These are phyloP conservation scores for Martensiomyces pterosporus DNA, from an alignment of 192 early-diverging fungal species.

Conservation along the genomic window DNA sequence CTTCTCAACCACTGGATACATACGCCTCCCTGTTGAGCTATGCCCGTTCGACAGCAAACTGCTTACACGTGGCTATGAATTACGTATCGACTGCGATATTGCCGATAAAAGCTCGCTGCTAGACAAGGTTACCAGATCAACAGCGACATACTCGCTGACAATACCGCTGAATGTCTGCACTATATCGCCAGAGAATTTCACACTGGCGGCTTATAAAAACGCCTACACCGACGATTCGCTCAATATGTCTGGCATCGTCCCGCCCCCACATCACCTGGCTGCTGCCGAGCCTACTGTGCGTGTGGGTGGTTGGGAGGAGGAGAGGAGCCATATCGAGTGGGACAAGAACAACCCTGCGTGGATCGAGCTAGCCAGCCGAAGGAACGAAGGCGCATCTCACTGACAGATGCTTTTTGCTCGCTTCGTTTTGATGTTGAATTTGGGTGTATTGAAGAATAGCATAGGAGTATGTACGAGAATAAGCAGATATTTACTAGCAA, in stretches of 20 bases:
- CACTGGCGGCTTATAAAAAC: conserved; percentile 12
- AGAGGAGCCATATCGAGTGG: conserved; percentile 24
- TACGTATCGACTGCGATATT: conserved; percentile 38
- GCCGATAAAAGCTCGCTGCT: conserved; percentile 17
- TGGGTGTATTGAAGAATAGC: too few species aligned
- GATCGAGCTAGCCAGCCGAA: conserved; percentile 16
- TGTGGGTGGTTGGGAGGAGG: conserved; percentile 33
- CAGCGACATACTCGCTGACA: conserved; percentile 9
- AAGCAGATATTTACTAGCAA: too few species aligned
- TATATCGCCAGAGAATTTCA: conserved; percentile 20
- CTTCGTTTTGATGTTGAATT: too few species aligned
- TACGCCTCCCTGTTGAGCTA: conserved; percentile 31
- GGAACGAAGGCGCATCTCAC: too few species aligned
- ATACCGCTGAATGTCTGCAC: conserved; percentile 27
- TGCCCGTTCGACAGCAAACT: conserved; percentile 43
- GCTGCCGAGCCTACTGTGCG: conserved; percentile 18
- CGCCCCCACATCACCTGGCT: conserved; percentile 13
- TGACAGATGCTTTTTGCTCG: too few species aligned
- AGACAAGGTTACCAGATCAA: conserved; percentile 20
- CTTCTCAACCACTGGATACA: conserved; percentile 12
- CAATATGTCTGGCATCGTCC: conserved; percentile 19
- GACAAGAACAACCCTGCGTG: conserved; percentile 26
- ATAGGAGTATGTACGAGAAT: too few species aligned
- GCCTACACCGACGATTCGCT: conserved; percentile 36
- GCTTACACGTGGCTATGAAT: conserved; percentile 22